Conservation (phyloP, 2,329 filamentous ascomycete species). For the Aspergillus sp. region DNA sequence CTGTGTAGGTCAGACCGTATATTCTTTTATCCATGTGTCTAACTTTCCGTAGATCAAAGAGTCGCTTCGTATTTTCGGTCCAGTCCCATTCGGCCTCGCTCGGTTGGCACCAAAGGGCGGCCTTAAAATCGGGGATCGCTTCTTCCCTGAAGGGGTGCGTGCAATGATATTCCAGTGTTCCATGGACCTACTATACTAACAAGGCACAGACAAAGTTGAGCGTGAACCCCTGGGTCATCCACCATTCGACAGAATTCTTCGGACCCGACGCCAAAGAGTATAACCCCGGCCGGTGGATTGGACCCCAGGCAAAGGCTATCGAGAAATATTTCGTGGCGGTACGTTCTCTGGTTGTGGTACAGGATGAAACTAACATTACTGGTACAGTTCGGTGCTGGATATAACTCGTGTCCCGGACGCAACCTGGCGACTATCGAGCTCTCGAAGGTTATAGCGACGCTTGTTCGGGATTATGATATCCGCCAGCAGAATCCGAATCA, state of each 20-base stretch:
- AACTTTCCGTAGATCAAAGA: not conserved
- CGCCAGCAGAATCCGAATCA: not conserved
- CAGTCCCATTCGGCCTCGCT: not conserved
- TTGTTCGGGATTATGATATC: not conserved
- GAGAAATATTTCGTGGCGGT: not conserved
- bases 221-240: conserved; percentile 1
- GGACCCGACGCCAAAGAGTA: not conserved
- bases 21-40: not conserved
- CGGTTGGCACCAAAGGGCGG: not conserved
- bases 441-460: not conserved
- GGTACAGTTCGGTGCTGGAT: not conserved
- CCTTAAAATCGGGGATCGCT: not conserved
- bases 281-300: conserved; percentile 1
- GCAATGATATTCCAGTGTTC: not conserved
- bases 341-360: not conserved
- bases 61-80: not conserved
- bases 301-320: not conserved
- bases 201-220: not conserved
- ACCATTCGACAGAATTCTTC: not conserved
- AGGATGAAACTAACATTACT: not conserved
- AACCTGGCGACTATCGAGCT: not conserved
- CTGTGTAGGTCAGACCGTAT: not conserved
- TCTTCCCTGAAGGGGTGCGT: not conserved
- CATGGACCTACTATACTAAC: not conserved
- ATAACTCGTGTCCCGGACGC: not conserved